Percentiles rank a stretch among this genome's conserved stretches.
Conservation (phyloP, 129 eudicot species). For the Pseudognaphalium luteoalbum region DNA sequence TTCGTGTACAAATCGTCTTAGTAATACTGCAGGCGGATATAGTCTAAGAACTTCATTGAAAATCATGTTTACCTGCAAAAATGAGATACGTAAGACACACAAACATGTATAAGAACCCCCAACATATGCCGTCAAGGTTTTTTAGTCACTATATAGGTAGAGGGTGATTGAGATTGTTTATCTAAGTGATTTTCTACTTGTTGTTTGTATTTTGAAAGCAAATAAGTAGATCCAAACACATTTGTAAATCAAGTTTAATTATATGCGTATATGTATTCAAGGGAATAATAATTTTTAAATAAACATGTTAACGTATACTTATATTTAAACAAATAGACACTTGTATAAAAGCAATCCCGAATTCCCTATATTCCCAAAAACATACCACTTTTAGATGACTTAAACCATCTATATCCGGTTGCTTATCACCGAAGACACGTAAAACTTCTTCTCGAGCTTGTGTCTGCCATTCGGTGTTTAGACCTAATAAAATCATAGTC, state of each 20-base stretch:
- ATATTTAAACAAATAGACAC: no score
- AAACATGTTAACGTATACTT: no score
- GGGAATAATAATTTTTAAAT: no score
- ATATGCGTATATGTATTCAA: no score
- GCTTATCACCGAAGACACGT: conserved; percentile 22
- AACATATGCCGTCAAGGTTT: background rate
- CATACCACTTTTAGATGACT: conserved; percentile 33
- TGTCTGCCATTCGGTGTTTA: conserved; percentile 23
- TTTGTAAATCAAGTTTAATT: no score
- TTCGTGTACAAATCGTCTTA: conserved; percentile 14
- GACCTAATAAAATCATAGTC: conserved; percentile 36
- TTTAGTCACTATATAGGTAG: background rate
- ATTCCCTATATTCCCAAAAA: background rate
- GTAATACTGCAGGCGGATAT: conserved; percentile 8
- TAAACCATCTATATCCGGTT: conserved; percentile 22
- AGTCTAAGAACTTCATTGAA: conserved; percentile 36
- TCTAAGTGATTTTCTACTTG: background rate
- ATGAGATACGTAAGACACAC: background rate
- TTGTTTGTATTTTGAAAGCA: no score
- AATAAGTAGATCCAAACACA: no score
- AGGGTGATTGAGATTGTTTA: no score
- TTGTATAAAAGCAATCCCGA: no score
- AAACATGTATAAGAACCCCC: background rate
- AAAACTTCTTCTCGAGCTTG: conserved; percentile 36
- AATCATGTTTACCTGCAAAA: conserved; percentile 25